Base-by-base conservation (phyloP, 148 eudicot species). In the Nyssa sinensis region DNA sequence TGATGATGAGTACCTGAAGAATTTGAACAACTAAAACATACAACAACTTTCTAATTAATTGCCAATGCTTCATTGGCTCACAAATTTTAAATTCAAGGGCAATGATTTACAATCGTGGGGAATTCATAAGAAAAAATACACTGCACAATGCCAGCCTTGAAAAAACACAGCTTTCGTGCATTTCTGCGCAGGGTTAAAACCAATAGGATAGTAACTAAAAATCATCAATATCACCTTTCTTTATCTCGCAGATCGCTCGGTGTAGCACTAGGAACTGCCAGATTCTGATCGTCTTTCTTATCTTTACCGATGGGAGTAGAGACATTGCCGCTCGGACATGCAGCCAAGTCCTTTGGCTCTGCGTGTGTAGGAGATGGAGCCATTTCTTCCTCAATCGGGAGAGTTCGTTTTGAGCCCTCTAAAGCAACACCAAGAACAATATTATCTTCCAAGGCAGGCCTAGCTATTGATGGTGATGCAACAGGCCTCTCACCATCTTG, bases 391-490 rank as follows among this genome's bases (percentile, higher is more conserved):
- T 92, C 94, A 31, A 92, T 92, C 25, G 94, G 94, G 7, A 92
- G 87, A 66, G 88, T 89, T 76, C 91, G 77, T 75, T 88, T 92
- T 30, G 97, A 86, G 21, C 97, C 97, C 58, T 90, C 93, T 75
- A 92, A 76, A 65, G 94, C 97, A 74, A 92, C 94, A 49, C 92
- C 94, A 29, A 92, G 88, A 63, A 92, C 85, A 53, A 92, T 86
- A 75, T 92, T 92, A 67, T 92, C 97, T 78, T 92, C 91, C 78
- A 92, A 78, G 37, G 80, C 76, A 58, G 90, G 71, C 66, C 81
- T 78, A 3, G 81, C 39, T 34, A 81, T 84, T 2, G 86, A 66
- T 29, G 92, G 65, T 35, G 76, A 77, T n/a, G 83, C 57, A 51
- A 33, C 55, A 14, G 86, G 44, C 27, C 85, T 77, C 41, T 83